Evolutionary conservation across 257 asterid genomes (phyloP).

Genomic region (Solanum verrucosum): DNA sequence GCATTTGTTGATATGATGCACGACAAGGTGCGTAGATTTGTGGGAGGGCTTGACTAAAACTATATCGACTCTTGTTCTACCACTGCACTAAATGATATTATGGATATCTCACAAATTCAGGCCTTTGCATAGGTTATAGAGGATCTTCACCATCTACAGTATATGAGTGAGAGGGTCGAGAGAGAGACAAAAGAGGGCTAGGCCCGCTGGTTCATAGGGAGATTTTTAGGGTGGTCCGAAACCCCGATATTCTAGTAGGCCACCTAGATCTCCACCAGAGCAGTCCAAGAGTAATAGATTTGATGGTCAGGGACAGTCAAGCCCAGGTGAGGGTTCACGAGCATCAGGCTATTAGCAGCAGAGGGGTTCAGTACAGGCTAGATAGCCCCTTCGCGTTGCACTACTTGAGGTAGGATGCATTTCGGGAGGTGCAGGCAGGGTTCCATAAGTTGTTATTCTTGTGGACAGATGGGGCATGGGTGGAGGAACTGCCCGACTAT

Average conservation of each 20-base stretch:
- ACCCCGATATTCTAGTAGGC: neutral
- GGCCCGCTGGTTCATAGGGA: neutral
- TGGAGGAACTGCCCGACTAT: neutral
- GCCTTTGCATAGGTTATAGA: neutral
- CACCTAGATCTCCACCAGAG: neutral
- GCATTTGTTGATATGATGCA: neutral
- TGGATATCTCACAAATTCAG: neutral
- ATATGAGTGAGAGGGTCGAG: neutral
- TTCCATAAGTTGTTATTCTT: neutral
- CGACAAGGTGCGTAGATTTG: neutral
- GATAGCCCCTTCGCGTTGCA: neutral
- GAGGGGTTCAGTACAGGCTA: no score
- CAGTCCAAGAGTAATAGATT: neutral
- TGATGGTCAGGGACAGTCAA: neutral
- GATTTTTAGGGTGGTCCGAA: neutral
- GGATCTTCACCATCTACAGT: neutral
- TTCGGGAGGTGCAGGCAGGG: neutral
- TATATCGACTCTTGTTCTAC: neutral
- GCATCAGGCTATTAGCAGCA: fast-evolving
- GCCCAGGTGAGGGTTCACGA: neutral
- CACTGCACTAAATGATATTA: no score
- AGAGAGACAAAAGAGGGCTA: neutral
- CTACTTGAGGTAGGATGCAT: neutral
- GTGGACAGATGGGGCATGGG: neutral
- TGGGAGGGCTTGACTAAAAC: neutral